These are phyloP conservation scores for Nemania sp. DNA, from an alignment of 2,329 filamentous ascomycete species.

Conservation along the genomic window DNA sequence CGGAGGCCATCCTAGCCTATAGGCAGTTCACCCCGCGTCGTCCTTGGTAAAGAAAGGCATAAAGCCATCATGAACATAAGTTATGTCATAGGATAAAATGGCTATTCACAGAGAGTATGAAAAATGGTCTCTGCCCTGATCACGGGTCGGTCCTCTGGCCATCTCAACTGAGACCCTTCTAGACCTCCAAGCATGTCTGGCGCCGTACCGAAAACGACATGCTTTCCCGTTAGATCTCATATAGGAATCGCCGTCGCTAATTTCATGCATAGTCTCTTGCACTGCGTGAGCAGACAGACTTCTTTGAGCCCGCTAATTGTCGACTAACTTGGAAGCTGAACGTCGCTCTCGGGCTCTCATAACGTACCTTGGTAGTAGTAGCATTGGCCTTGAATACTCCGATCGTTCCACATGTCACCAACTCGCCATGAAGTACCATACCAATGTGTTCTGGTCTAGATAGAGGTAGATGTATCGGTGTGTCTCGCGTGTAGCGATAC, in stretches of 20 bases:
- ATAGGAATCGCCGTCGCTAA: not conserved
- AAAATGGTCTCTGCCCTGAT: not conserved
- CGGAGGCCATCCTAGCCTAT: not conserved
- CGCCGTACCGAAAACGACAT: not conserved
- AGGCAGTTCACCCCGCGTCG: not conserved
- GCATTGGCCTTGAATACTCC: not conserved
- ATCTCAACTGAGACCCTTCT: conserved; percentile 8
- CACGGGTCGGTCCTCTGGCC: not conserved
- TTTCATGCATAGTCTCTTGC: not conserved
- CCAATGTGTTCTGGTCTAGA: not conserved
- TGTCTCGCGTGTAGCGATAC: conserved; percentile 17
- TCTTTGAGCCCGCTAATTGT: not conserved
- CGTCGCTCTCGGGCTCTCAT: not conserved
- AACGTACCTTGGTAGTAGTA: too few species aligned
- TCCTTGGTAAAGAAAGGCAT: too few species aligned
- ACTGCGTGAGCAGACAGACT: not conserved
- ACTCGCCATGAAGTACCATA: not conserved
- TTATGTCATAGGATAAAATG: not conserved
- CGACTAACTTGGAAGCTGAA: not conserved
- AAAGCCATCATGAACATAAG: not conserved
- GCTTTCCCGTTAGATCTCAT: not conserved
- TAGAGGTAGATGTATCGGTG: not conserved
- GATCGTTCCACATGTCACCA: not conserved
- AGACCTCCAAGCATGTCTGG: not conserved
- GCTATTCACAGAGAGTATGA: conserved; percentile 4